These are phyloP conservation scores for Xerocomus spinulosus DNA, from an alignment of 768 basidiomycete species.

Conservation along the genomic window DNA sequence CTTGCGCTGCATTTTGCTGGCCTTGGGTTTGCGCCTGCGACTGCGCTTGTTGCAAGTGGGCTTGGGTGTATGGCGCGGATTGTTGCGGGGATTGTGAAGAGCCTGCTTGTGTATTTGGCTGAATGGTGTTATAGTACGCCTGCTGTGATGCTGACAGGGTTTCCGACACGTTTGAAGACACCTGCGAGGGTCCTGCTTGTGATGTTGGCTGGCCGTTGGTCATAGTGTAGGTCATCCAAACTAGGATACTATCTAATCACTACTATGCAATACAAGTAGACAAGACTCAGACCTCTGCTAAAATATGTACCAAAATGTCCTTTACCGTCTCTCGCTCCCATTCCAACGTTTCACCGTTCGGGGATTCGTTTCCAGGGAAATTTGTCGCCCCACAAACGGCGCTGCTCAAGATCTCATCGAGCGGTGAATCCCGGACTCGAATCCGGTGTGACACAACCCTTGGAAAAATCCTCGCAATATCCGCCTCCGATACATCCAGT, in stretches of 20 bases:
- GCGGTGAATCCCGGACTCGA: slow-evolving; percentile 61
- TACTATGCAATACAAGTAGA: neutral
- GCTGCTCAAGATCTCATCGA: slow-evolving; percentile 66
- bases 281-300: slow-evolving; percentile 43
- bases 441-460: slow-evolving; percentile 72
- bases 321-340: slow-evolving; percentile 55
- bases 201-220: slow-evolving; percentile 37
- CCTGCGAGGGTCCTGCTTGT: slow-evolving; percentile 29
- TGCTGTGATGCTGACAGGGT: slow-evolving; percentile 2
- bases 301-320: slow-evolving; percentile 57
- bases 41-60: slow-evolving; percentile 18
- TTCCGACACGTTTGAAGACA: slow-evolving; percentile 8
- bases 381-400: slow-evolving; percentile 52
- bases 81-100: slow-evolving; percentile 18
- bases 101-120: slow-evolving; percentile 10
- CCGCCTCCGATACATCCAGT: slow-evolving; percentile 67
- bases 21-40: slow-evolving; percentile 15
- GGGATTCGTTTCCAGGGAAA: slow-evolving; percentile 13
- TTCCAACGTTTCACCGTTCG: slow-evolving; percentile 13
- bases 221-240: slow-evolving; percentile 25
- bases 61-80: slow-evolving; percentile 17
- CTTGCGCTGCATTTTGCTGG: slow-evolving; percentile 28
- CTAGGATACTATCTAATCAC: neutral
- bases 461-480: slow-evolving; percentile 70
- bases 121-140: slow-evolving; percentile 11